Evolutionary conservation across 202 grass and related monocot genomes (phyloP).

Genomic region (Schoenoplectus triqueter): DNA sequence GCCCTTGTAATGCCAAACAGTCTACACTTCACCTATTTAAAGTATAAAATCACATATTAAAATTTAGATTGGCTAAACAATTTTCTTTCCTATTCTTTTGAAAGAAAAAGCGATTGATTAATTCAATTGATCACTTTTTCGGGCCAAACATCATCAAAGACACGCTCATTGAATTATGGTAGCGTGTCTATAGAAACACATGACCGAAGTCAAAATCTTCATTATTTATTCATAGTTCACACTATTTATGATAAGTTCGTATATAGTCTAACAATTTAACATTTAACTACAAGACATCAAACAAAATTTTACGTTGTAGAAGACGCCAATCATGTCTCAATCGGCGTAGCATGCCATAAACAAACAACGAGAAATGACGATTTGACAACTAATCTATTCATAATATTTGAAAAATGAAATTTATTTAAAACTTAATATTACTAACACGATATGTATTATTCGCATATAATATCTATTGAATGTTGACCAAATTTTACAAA

Average conservation of each 20-base stretch:
- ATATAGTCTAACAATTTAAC: neutral
- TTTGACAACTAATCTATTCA: too few species aligned
- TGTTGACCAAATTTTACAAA: too few species aligned
- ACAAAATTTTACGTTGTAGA: neutral
- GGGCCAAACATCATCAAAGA: neutral
- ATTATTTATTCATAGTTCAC: neutral
- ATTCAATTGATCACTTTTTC: neutral
- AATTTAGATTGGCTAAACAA: neutral
- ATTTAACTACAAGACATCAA: neutral
- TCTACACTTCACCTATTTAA: neutral
- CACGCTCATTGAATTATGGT: neutral
- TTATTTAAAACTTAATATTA: too few species aligned
- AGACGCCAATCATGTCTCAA: too few species aligned
- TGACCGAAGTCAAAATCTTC: neutral
- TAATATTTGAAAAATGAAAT: too few species aligned
- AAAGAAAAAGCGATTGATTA: neutral
- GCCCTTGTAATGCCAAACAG: slow-evolving; percentile 2
- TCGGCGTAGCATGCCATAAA: neutral
- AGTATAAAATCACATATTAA: neutral
- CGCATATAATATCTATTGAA: too few species aligned
- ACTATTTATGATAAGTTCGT: neutral
- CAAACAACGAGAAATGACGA: too few species aligned
- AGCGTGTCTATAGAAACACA: neutral
- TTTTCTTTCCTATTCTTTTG: neutral
- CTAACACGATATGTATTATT: too few species aligned